Evolutionary conservation across 192 early-diverging fungal genomes (phyloP).

Genomic region (Backusella macrospora): DNA sequence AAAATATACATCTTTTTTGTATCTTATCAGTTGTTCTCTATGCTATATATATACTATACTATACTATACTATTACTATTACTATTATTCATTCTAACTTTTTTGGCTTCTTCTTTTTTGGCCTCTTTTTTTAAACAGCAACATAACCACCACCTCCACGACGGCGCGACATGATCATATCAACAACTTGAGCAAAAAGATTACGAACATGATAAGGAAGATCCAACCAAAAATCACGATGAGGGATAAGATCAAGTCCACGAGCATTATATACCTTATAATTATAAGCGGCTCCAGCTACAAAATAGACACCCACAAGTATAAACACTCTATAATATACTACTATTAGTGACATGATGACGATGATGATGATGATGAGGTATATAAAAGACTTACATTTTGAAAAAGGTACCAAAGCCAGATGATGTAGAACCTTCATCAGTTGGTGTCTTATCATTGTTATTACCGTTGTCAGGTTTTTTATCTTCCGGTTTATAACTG

Average conservation of each 20-base stretch:
- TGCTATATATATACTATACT: background rate
- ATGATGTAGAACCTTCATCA: conserved; percentile 9
- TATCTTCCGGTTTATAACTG: conserved; percentile 14
- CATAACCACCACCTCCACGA: conserved; percentile 41
- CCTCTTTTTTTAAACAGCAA: conserved; percentile 29
- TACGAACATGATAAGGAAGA: conserved; percentile 32
- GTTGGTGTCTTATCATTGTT: background rate
- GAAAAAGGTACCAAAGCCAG: conserved; percentile 22
- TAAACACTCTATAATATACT: background rate
- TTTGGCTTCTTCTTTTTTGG: background rate
- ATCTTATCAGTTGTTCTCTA: no score
- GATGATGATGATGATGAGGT: background rate
- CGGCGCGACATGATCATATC: conserved; percentile 33
- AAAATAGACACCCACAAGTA: conserved; percentile 31
- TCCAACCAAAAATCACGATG: conserved; percentile 42
- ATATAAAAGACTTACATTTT: conserved; percentile 14
- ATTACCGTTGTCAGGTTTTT: conserved; percentile 17
- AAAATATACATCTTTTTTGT: no score
- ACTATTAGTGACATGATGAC: background rate
- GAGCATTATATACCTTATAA: conserved; percentile 41
- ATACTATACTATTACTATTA: no score
- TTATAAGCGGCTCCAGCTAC: conserved; percentile 41
- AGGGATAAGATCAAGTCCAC: conserved; percentile 39
- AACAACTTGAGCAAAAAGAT: conserved; percentile 31
- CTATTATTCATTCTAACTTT: background rate